These are phyloP conservation scores for Boechera retrofracta DNA, from an alignment of 345 rosid species.

Conservation along the genomic window DNA sequence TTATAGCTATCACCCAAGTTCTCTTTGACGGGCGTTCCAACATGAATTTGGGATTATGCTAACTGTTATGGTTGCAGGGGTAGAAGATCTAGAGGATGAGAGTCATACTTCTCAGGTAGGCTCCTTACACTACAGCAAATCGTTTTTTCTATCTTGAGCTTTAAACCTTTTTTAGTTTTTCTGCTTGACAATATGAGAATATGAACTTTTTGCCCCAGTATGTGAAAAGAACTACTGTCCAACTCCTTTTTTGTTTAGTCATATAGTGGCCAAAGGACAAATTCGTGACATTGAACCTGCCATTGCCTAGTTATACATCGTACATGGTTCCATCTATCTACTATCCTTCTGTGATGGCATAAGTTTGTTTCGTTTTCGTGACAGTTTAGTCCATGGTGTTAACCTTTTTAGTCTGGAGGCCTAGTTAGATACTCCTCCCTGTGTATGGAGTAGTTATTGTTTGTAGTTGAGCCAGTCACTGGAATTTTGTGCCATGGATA, in stretches of 20 bases:
- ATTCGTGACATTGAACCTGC: constrained; percentile 9
- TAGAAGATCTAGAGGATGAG: constrained; percentile 61
- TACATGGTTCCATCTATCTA: constrained; percentile 19
- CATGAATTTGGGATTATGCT: constrained; percentile 24
- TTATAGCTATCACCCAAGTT: constrained; percentile 17
- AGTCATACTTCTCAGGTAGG: constrained; percentile 68
- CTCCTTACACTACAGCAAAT: constrained; percentile 21
- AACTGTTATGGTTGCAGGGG: constrained; percentile 56
- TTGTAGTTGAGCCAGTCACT: constrained; percentile 11
- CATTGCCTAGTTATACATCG: constrained; percentile 11
- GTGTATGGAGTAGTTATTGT: constrained; percentile 1
- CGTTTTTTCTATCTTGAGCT: constrained; percentile 2
- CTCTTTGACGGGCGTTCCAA: background rate
- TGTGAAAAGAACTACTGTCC: constrained; percentile 14
- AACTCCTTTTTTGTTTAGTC: constrained; percentile 15
- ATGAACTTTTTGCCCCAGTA: constrained; percentile 4
- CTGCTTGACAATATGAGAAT: constrained; percentile 3
- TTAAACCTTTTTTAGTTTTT: constrained; percentile 15
- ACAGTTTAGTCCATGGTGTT: constrained; percentile 12
- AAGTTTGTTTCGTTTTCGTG: constrained; percentile 19
- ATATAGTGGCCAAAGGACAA: constrained; percentile 24
- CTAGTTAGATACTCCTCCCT: constrained; percentile 25
- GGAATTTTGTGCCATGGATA: constrained; percentile 10
- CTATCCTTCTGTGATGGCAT: constrained; percentile 20
- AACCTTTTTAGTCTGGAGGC: background rate